phyloP scores from a whole-genome alignment of 495 filamentous ascomycete species.

The Penicillium malachiteum region DNA sequence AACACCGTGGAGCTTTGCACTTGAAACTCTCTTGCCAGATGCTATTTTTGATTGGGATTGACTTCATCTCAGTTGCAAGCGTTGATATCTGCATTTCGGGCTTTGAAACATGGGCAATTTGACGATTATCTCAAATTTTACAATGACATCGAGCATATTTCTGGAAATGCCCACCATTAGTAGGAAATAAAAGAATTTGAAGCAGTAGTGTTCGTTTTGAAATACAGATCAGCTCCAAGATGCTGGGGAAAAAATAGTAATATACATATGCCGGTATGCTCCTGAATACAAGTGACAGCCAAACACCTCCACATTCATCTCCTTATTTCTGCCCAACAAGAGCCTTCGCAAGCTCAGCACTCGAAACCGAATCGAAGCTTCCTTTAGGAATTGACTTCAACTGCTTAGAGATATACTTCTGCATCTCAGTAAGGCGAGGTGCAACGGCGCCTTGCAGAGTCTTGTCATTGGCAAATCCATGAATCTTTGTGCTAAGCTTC shows the following conservation, averaged over 20 bases:
- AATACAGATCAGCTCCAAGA: conserved; percentile 25
- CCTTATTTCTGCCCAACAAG: neutral
- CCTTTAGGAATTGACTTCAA: conserved; percentile 1
- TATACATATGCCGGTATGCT: conserved; percentile 22
- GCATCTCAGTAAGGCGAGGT: conserved; percentile 9
- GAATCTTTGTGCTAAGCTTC: conserved; percentile 17
- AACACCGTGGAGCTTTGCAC: conserved; percentile 38
- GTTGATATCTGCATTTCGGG: neutral
- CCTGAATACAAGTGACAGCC: neutral
- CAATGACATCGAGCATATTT: neutral
- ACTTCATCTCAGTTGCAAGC: neutral
- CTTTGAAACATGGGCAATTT: neutral
- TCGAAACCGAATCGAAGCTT: conserved; percentile 1
- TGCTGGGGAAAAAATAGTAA: conserved; percentile 21
- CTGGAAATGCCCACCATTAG: neutral
- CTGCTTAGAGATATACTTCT: conserved; percentile 19
- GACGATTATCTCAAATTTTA: neutral
- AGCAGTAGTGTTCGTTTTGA: conserved; percentile 13
- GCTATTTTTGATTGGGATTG: neutral
- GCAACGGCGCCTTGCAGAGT: conserved; percentile 2
- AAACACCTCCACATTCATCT: neutral
- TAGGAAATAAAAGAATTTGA: neutral
- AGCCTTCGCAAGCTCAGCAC: conserved; percentile 4
- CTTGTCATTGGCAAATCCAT: conserved; percentile 13
- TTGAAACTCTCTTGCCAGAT: neutral